Evolutionary conservation across 192 early-diverging fungal genomes (phyloP), one percentile per base, ranked within the genome.

Genomic region (Geranomyces variabilis): DNA sequence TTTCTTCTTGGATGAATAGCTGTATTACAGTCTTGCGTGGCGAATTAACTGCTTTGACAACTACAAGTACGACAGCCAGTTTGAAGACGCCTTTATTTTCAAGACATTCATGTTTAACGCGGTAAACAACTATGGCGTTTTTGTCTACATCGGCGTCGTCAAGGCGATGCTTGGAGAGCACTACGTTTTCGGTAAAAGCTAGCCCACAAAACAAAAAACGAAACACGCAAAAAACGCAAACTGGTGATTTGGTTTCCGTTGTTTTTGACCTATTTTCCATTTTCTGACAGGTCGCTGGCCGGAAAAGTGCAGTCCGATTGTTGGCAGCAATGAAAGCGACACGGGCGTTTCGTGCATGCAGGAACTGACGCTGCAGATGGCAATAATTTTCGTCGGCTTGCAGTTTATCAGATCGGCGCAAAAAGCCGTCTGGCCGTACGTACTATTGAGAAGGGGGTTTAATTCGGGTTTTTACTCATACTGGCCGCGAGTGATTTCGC

Each of bases 61-160:
- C 21, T 64, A 12, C 63, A 64, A 64, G 41, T 64, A 64, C 22
- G 63, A 64, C 43, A 45, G 41, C n/a, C 63, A 64, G 63, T 64
- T 64, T 64, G 63, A 64, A 44, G 58, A 79, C 51, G 73, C 21
- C 71, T 76, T 85, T 17, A 87, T 87, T 44, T 45, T 78, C 58
- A 90, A 90, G 65, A 73, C 67, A 8, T 87, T 84, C 69, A 36
- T 90, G 19, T 81, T 91, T 61, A 80, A 80, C 46, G 88, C 89
- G 59, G 58, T 90, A 47, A 87, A 89, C 77, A 88, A 83, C 65
- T 91, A 86, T 69, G 79, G 80, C n/a, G 67, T 75, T 6, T 61
- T 91, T 17, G 75, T 89, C 59, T 90, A 89, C 63, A 81, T 87
- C 36, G 77, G 80, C 24, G 68, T 87, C n/a, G 61, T 88, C 41